phyloP scores from a whole-genome alignment of 495 filamentous ascomycete genomes.

The Lasiosphaeria miniovina region DNA sequence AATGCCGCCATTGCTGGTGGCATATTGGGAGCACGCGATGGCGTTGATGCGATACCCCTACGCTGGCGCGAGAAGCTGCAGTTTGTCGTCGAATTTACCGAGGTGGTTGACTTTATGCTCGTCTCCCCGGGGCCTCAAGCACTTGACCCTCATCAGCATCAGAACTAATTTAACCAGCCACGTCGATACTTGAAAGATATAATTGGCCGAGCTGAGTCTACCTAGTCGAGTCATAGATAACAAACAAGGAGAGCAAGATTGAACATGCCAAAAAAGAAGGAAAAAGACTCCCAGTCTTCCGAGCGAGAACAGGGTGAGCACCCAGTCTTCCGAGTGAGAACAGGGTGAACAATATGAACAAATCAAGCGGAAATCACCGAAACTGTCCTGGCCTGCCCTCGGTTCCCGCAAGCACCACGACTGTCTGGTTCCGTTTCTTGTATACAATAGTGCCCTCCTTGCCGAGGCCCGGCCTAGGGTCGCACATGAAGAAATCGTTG shows the following conservation, averaged over 20 bases:
- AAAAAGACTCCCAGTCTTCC: no score
- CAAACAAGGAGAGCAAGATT: no score
- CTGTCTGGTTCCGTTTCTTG: background rate
- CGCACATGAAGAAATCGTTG: background rate
- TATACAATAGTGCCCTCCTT: background rate
- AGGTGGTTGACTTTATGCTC: conserved; percentile 18
- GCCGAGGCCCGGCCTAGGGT: background rate
- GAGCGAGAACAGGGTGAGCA: no score
- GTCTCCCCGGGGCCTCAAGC: background rate
- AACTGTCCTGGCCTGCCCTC: background rate
- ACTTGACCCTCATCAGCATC: no score
- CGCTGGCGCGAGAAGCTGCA: conserved; percentile 31
- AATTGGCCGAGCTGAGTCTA: no score
- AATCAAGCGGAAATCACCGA: no score
- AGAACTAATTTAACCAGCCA: no score
- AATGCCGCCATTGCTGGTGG: conserved; percentile 35
- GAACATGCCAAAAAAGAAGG: no score
- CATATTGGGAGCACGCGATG: conserved; percentile 31
- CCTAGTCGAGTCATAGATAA: no score
- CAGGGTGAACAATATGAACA: no score
- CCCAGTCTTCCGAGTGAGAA: no score
- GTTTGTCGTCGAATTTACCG: conserved; percentile 30
- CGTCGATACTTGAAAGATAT: no score
- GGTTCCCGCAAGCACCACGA: background rate
- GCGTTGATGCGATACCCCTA: conserved; percentile 23